Percentiles rank a stretch among this genome's conserved stretches.
phyloP scores from a whole-genome alignment of 78 protist genomes.

The Speleostelium caveatum region DNA sequence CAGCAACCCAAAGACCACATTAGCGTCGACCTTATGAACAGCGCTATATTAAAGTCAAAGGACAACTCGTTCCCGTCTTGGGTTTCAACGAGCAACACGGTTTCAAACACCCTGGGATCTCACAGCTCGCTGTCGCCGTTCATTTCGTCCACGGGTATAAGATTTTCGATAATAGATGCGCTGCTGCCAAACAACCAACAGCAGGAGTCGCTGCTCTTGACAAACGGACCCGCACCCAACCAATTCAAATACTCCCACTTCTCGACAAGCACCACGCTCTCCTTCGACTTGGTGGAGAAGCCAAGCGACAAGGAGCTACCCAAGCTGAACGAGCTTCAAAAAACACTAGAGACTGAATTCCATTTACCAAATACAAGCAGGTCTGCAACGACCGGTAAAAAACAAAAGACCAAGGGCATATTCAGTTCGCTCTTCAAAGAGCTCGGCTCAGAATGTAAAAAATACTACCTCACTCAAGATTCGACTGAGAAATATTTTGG shows the following conservation, averaged over 20 bases:
- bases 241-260: neutral
- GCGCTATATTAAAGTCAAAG: neutral
- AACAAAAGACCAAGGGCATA: neutral
- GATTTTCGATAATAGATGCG: neutral
- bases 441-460: neutral
- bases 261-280: neutral
- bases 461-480: neutral
- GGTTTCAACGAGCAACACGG: neutral
- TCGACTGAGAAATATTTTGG: constrained; percentile 8
- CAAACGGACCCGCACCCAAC: neutral
- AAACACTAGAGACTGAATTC: neutral
- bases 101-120: constrained; percentile 13
- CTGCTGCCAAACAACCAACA: neutral
- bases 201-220: neutral
- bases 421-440: neutral
- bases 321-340: neutral
- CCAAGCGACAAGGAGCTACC: no score
- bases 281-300: no score
- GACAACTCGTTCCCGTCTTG: constrained; percentile 19
- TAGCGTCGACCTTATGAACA: neutral
- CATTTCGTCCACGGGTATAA: constrained; percentile 15
- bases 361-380: neutral
- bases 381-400: neutral
- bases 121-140: constrained; percentile 2
- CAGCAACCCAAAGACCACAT: neutral